Evolutionary conservation across 805 yeast species (phyloP).

Genomic region (Candida corydali): DNA sequence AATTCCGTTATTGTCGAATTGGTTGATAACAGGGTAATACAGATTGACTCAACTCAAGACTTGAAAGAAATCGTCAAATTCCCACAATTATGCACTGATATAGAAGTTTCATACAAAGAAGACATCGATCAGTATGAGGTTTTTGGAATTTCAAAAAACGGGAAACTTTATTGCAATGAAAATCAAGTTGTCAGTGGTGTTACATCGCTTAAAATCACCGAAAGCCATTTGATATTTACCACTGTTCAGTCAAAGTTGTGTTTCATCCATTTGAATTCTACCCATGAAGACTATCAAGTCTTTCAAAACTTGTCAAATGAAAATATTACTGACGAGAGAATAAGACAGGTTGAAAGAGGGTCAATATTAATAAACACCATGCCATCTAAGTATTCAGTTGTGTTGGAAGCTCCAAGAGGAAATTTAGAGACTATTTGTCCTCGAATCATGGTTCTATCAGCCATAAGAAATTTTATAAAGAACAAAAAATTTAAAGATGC

Average conservation of each 20-base stretch:
- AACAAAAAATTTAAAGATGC: slow-evolving; percentile 63
- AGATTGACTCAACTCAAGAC: slow-evolving; percentile 28
- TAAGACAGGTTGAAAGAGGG: slow-evolving; percentile 87
- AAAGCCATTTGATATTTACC: slow-evolving; percentile 70
- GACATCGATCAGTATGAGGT: slow-evolving; percentile 24
- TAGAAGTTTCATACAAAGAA: slow-evolving; percentile 38
- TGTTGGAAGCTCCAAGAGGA: slow-evolving; percentile 93
- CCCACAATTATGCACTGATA: slow-evolving; percentile 65
- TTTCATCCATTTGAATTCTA: slow-evolving; percentile 64
- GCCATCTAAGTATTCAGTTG: slow-evolving; percentile 78
- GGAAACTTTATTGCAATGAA: slow-evolving; percentile 66
- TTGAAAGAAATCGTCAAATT: slow-evolving; percentile 44
- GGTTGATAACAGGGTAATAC: slow-evolving; percentile 56
- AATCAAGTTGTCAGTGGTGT: slow-evolving; percentile 64
- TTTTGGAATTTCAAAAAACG: slow-evolving; percentile 73
- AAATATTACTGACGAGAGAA: slow-evolving; percentile 63
- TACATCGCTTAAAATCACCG: slow-evolving; percentile 75
- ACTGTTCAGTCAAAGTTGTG: slow-evolving; percentile 83
- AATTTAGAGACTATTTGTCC: slow-evolving; percentile 93
- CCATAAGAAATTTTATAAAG: slow-evolving; percentile 68
- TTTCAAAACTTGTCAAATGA: slow-evolving; percentile 27
- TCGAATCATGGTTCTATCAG: slow-evolving; percentile 82
- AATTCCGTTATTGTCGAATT: slow-evolving; percentile 52
- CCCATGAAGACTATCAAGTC: slow-evolving; percentile 20
- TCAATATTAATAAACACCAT: slow-evolving; percentile 76